Evolutionary conservation across 495 filamentous ascomycete genomes (phyloP).

Genomic region (Neurospora hispaniola): DNA sequence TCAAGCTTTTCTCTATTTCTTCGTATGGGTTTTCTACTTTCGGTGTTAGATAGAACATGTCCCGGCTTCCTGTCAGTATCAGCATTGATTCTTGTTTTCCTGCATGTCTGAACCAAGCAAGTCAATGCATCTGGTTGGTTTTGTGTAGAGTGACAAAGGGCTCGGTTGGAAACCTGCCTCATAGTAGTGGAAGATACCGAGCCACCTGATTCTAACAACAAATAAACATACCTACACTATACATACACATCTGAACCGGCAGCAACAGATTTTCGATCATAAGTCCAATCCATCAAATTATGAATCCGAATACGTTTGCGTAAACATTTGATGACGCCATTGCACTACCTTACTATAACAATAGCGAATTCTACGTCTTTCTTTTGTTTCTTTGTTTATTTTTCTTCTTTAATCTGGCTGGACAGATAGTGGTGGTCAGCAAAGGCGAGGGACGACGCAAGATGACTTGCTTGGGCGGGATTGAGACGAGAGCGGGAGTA

Average conservation of each 20-base stretch:
- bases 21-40: background rate
- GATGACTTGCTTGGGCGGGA: background rate
- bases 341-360: background rate
- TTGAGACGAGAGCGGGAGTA: background rate
- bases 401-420: too few species aligned
- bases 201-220: background rate
- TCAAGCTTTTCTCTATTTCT: background rate
- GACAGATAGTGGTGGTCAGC: background rate
- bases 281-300: background rate
- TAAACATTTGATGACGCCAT: background rate
- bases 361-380: background rate
- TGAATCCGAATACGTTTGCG: background rate
- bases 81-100: background rate
- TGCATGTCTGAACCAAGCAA: background rate
- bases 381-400: background rate
- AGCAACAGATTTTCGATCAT: background rate
- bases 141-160: background rate
- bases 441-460: background rate
- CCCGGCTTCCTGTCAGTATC: background rate
- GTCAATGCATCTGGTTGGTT: background rate
- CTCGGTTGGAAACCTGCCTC: background rate
- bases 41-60: background rate
- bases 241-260: background rate
- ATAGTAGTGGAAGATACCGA: background rate
- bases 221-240: background rate